phyloP scores from a whole-genome alignment of 2,329 filamentous ascomycete species.

The Hypoxylon sp. region DNA sequence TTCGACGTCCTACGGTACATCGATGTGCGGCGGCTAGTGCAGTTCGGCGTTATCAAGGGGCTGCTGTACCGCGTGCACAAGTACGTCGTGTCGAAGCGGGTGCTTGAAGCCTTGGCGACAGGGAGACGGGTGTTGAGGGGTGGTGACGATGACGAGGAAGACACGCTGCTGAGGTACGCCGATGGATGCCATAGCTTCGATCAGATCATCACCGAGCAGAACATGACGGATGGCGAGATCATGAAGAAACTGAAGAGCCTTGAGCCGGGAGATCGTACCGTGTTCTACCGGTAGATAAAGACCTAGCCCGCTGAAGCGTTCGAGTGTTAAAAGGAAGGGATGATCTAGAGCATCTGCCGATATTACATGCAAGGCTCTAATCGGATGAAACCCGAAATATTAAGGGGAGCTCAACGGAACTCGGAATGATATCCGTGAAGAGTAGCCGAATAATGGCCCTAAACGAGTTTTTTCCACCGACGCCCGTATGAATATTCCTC shows the following conservation, averaged over 20 bases:
- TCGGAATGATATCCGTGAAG: too few relatives aligned
- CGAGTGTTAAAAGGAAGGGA: neutral
- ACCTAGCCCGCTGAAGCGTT: neutral
- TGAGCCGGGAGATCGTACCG: conserved; percentile 66
- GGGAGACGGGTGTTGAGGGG: conserved; percentile 60
- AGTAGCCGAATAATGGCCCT: too few relatives aligned
- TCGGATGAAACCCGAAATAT: neutral
- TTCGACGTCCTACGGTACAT: conserved; percentile 79
- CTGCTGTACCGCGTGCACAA: conserved; percentile 94
- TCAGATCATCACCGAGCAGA: conserved; percentile 84
- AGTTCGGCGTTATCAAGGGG: conserved; percentile 96
- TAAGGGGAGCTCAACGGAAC: too few relatives aligned
- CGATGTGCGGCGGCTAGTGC: conserved; percentile 91
- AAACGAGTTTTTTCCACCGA: too few relatives aligned
- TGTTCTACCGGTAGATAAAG: conserved; percentile 66
- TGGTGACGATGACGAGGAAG: conserved; percentile 47
- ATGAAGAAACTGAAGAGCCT: conserved; percentile 76
- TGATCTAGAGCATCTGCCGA: neutral
- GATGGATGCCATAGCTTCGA: conserved; percentile 85
- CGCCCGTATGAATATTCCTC: too few relatives aligned
- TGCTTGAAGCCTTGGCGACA: conserved; percentile 69
- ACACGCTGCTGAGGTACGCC: conserved; percentile 73
- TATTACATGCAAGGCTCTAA: neutral
- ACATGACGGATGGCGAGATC: conserved; percentile 78
- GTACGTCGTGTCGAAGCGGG: conserved; percentile 81